A percentile compares a stretch with the other conserved stretches of the same genome.
Evolutionary conservation across 345 rosid species (phyloP).

Genomic region (Aquilaria yunnanensis): DNA sequence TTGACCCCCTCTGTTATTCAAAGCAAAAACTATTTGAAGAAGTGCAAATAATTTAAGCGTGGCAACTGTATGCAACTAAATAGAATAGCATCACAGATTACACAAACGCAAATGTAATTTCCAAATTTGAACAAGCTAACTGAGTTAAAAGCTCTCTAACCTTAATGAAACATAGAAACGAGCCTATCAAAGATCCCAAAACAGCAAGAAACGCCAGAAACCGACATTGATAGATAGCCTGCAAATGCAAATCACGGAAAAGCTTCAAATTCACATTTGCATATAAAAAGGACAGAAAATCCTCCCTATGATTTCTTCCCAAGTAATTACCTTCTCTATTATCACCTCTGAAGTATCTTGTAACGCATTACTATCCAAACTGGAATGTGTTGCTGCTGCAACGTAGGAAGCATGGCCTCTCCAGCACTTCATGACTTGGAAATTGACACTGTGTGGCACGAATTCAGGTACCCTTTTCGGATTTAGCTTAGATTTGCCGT

Average conservation of each 20-base stretch:
- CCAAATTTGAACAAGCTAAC: neutral
- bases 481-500: slow-evolving; percentile 1
- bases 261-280: too few relatives aligned
- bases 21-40: neutral
- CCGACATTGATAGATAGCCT: slow-evolving; percentile 66
- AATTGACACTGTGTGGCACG: neutral
- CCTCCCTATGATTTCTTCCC: neutral
- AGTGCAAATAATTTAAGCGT: neutral
- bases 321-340: slow-evolving; percentile 52
- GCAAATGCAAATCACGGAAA: slow-evolving; percentile 2
- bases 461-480: slow-evolving; percentile 4
- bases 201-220: slow-evolving; percentile 74
- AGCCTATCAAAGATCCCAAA: slow-evolving; percentile 67
- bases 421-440: slow-evolving; percentile 11
- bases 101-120: too few relatives aligned
- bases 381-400: slow-evolving; percentile 11
- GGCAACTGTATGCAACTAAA: neutral
- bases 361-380: neutral
- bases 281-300: neutral
- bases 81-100: neutral
- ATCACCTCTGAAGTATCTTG: slow-evolving; percentile 31
- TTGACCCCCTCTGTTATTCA: neutral
- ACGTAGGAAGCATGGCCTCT: slow-evolving; percentile 18
- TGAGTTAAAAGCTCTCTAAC: slow-evolving; percentile 16
- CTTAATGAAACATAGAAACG: slow-evolving; percentile 76